Evolutionary conservation across 2,329 filamentous ascomycete species (phyloP), one percentile per base, ranked within the genome.

Genomic region (Parastagonospora avenae): DNA sequence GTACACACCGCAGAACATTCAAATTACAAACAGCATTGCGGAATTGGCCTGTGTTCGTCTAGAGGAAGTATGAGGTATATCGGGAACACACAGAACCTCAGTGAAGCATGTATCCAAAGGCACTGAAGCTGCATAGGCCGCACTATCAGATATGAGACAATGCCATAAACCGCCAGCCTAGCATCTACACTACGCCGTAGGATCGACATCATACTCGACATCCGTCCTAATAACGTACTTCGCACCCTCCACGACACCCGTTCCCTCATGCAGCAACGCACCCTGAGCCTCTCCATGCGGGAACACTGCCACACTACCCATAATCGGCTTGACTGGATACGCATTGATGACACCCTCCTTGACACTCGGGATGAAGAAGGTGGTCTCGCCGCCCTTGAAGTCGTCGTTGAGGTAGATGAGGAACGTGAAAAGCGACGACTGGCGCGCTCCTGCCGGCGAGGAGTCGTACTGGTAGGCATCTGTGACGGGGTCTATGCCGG

Each of bases 141-240:
- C 19, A 27, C 16, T 11, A 24, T 28, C 10, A 8, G 8, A 16
- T 24, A 16, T 4, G 8, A 8, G 37, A 27, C 10, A 11, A n/a
- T 12, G 19, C 12, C 19, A 11, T 8, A 27, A n/a, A 28, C n/a
- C 24, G 12, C 19, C 8, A 11, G 8, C 8, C 37, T 11, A 16
- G 12, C 11, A 6, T 7, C 19, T 10, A 27, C 5, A 15, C 33
- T 35, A 47, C 11, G 42, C 38, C 11, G 41, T 42, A 32, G 52
- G 32, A 41, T 78, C 61, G 15, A 89, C 75, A 68, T 90, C 87
- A 57, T 89, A 90, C 68, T 88, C 82, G 4, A 90, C 83, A 66
- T 90, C 87, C 0, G 86, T 89, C 48, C 87, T 72, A 38, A 90
- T 89, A 1, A 90, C 85, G 64, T 90, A 90, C 68, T 83, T 83